Evolutionary conservation across 2,329 filamentous ascomycete species (phyloP).

Genomic region (Dactylellina haptotyla): DNA sequence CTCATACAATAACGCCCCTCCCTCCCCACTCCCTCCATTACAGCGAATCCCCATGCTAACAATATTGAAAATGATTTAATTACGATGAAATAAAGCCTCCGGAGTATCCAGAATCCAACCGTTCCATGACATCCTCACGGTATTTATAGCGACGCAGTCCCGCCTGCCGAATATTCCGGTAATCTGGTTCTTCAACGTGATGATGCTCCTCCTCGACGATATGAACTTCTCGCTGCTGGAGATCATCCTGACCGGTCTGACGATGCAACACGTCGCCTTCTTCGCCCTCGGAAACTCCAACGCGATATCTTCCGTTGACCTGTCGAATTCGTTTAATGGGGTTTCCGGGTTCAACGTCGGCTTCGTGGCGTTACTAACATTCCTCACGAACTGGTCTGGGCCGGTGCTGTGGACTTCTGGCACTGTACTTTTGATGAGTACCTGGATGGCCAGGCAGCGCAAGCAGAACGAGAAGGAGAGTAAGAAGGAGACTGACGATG

Average conservation of each 20-base stretch:
- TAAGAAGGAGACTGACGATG: background rate
- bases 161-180: conserved; percentile 85
- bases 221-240: conserved; percentile 57
- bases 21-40: background rate
- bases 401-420: conserved; percentile 85
- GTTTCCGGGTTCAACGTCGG: conserved; percentile 80
- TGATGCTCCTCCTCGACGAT: conserved; percentile 67
- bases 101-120: conserved; percentile 34
- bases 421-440: conserved; percentile 68
- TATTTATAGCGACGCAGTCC: conserved; percentile 88
- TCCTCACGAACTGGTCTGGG: conserved; percentile 89
- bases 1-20: background rate
- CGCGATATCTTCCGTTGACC: conserved; percentile 92
- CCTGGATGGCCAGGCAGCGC: conserved; percentile 48
- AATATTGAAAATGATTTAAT: too few relatives aligned
- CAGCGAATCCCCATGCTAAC: background rate
- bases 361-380: conserved; percentile 84
- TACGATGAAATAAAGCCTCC: background rate
- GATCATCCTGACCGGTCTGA: conserved; percentile 74
- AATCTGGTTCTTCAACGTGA: conserved; percentile 77
- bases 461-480: background rate
- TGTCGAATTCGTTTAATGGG: conserved; percentile 95
- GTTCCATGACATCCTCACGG: conserved; percentile 75
- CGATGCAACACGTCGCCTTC: conserved; percentile 84
- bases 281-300: conserved; percentile 93